Conservation (phyloP, 352 stramenopile genomes). For the Globisporangium splendens region DNA sequence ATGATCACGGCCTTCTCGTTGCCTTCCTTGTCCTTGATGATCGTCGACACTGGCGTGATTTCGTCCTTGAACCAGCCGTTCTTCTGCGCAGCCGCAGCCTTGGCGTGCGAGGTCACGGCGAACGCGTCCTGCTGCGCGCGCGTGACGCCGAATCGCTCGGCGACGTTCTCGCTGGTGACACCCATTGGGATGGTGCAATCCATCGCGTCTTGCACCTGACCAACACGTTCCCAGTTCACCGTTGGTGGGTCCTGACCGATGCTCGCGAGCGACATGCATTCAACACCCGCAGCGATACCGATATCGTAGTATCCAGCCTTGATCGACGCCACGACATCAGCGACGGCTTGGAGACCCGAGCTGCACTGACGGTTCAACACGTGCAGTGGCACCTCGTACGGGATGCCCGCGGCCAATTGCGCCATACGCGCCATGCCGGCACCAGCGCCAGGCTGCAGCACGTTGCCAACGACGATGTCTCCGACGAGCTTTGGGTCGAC, state of each 20-base stretch:
- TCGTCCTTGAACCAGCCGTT: constrained; percentile 87
- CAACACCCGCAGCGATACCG: constrained; percentile 80
- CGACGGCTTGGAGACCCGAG: constrained; percentile 83
- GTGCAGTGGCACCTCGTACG: constrained; percentile 69
- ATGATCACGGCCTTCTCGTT: constrained; percentile 77
- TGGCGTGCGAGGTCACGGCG: constrained; percentile 69
- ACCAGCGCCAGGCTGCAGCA: constrained; percentile 75
- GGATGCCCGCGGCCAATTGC: constrained; percentile 73
- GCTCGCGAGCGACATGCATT: constrained; percentile 79
- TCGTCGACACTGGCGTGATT: constrained; percentile 83
- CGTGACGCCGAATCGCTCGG: constrained; percentile 70
- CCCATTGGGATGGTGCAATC: constrained; percentile 86
- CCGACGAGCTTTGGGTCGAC: constrained; percentile 72
- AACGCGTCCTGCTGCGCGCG: constrained; percentile 78
- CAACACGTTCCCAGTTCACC: constrained; percentile 59
- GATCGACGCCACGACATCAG: constrained; percentile 69
- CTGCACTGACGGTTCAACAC: constrained; percentile 87
- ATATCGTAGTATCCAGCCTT: constrained; percentile 85
- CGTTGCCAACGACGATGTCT: constrained; percentile 86
- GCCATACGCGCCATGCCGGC: constrained; percentile 80
- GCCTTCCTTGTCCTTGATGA: constrained; percentile 71
- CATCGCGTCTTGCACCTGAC: constrained; percentile 58
- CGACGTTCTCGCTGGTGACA: constrained; percentile 86
- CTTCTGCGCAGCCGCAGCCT: constrained; percentile 63
- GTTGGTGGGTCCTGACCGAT: constrained; percentile 53